Evolutionary conservation across 805 yeast species (phyloP).

Genomic region (Starmerella bombicola): DNA sequence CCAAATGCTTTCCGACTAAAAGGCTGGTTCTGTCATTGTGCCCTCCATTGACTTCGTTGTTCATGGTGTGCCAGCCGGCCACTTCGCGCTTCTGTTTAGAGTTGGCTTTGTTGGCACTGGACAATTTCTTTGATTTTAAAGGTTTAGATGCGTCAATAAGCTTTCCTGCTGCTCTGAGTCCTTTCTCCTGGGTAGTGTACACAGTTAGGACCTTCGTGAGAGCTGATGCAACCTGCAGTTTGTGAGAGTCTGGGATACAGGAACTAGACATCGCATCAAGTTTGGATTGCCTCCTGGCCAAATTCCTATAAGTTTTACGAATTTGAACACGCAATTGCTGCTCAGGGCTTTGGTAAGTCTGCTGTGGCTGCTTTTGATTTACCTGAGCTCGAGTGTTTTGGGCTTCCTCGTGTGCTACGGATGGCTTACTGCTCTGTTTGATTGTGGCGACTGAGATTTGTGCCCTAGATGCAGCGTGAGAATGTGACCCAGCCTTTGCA

Average conservation of each 20-base stretch:
- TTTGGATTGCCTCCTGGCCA: constrained; percentile 8
- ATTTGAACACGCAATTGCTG: not conserved
- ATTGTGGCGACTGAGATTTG: not conserved
- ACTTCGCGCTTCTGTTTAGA: not conserved
- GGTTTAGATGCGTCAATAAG: constrained; percentile 1
- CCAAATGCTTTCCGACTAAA: not conserved
- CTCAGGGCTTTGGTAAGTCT: not conserved
- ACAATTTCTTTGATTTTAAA: too few species aligned
- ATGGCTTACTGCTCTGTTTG: not conserved
- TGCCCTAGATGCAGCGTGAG: not conserved
- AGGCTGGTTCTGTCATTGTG: constrained; percentile 6
- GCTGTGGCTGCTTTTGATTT: not conserved
- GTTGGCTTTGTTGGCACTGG: not conserved
- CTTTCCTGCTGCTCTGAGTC: constrained; percentile 6
- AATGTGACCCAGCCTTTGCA: not conserved
- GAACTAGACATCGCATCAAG: constrained; percentile 2
- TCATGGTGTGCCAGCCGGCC: constrained; percentile 16
- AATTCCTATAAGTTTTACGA: constrained; percentile 2
- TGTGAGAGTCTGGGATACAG: constrained; percentile 12
- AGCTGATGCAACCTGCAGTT: constrained; percentile 3
- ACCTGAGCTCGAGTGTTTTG: not conserved
- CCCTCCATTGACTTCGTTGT: constrained; percentile 12
- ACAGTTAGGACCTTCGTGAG: not conserved
- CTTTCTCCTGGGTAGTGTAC: constrained; percentile 6
- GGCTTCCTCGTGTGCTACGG: too few species aligned